phyloP scores from a whole-genome alignment of 1,284 basidiomycete species.

The Acaromyces ingoldii region DNA sequence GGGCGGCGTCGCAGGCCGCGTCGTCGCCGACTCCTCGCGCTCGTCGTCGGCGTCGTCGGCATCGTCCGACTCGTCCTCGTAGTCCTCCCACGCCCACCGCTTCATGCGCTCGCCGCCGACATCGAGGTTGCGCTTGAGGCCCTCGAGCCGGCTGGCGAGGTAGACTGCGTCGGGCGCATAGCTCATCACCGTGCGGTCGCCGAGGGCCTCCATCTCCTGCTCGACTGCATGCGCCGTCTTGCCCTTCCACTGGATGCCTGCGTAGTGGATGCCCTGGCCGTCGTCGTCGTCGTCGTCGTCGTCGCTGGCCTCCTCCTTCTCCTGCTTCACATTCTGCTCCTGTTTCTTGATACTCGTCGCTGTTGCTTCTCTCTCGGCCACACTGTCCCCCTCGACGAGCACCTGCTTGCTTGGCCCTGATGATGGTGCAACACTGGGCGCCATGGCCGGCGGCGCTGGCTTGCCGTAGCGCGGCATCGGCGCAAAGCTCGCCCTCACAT shows the following conservation, averaged over 20 bases:
- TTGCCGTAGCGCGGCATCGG: conserved; percentile 29
- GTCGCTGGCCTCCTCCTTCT: background rate
- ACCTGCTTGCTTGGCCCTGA: too few species aligned
- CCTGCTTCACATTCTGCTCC: background rate
- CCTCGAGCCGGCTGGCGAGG: conserved; percentile 37
- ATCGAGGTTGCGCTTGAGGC: conserved; percentile 37
- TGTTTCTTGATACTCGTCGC: conserved; percentile 3
- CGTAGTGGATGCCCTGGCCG: conserved; percentile 25
- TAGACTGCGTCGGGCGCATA: conserved; percentile 42
- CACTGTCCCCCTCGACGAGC: background rate
- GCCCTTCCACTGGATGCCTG: conserved; percentile 35
- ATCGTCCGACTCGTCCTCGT: conserved; percentile 9
- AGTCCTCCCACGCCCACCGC: conserved; percentile 5
- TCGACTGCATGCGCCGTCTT: conserved; percentile 46
- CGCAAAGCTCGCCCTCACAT: conserved; percentile 36
- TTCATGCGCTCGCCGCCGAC: conserved; percentile 16
- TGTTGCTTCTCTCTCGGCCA: background rate
- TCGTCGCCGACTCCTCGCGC: background rate
- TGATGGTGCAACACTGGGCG: background rate
- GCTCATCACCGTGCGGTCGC: conserved; percentile 37
- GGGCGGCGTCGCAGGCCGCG: background rate
- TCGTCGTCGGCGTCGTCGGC: background rate
- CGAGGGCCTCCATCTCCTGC: conserved; percentile 37
- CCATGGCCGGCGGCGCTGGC: conserved; percentile 4
- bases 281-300: conserved; percentile 13